Evolutionary conservation across 2,329 filamentous ascomycete genomes (phyloP).

Genomic region (Phaeoacremonium minimum): DNA sequence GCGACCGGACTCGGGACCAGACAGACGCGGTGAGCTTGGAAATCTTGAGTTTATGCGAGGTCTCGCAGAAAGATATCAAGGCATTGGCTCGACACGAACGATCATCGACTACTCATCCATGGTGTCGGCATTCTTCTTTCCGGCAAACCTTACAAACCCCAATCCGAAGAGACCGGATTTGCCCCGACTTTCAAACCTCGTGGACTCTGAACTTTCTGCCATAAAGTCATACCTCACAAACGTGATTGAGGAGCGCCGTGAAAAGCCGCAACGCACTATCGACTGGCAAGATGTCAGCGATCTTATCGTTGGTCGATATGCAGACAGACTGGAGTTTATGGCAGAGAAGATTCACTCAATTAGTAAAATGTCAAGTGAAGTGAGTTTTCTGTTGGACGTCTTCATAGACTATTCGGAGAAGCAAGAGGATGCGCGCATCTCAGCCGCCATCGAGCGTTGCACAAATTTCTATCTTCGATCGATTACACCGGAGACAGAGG

Average conservation of each 20-base stretch:
- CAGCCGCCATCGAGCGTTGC: conserved; percentile 40
- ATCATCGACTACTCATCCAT: conserved; percentile 44
- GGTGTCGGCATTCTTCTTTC: conserved; percentile 47
- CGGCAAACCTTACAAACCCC: conserved; percentile 42
- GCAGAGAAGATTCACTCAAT: conserved; percentile 19
- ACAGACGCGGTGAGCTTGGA: conserved; percentile 16
- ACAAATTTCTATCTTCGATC: conserved; percentile 37
- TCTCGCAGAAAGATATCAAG: conserved; percentile 38
- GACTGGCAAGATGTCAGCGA: conserved; percentile 68
- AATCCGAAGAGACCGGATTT: conserved; percentile 18
- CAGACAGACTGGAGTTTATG: conserved; percentile 44
- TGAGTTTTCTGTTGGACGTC: conserved; percentile 33
- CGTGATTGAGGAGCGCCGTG: conserved; percentile 20
- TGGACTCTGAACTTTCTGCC: conserved; percentile 12
- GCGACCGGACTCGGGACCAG: conserved; percentile 13
- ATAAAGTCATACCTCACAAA: conserved; percentile 24
- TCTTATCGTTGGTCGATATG: conserved; percentile 60
- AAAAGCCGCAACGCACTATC: conserved; percentile 25
- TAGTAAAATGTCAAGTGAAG: conserved; percentile 24
- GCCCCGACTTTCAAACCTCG: conserved; percentile 15
- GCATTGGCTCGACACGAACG: conserved; percentile 34
- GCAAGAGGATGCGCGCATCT: conserved; percentile 22
- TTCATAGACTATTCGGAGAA: conserved; percentile 36
- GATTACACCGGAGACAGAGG: conserved; percentile 21
- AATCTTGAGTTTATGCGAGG: conserved; percentile 35